phyloP scores from a whole-genome alignment of 208 protist species.

The Wallacemonas sp. region DNA sequence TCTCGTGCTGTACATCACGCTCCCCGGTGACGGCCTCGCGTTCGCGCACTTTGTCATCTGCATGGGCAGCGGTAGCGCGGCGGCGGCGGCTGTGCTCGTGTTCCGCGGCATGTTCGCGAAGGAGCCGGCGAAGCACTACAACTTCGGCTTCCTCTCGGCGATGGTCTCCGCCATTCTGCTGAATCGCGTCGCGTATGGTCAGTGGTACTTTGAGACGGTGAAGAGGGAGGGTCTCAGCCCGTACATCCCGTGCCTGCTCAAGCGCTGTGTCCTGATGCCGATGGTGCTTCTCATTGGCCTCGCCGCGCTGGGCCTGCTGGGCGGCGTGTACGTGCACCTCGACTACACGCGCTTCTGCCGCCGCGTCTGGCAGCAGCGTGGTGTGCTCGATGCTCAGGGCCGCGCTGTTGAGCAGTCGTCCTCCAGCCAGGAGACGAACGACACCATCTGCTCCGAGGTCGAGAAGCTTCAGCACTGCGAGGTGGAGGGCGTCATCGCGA shows the following conservation, averaged over 20 bases:
- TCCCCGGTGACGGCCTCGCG: slow-evolving; percentile 20
- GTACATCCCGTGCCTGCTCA: slow-evolving; percentile 17
- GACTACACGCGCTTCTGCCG: slow-evolving; percentile 21
- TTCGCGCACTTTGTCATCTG: slow-evolving; percentile 31
- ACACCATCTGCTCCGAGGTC: slow-evolving; percentile 16
- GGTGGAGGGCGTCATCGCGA: not conserved
- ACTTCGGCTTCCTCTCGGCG: slow-evolving; percentile 27
- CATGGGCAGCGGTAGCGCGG: slow-evolving; percentile 34
- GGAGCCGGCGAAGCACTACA: slow-evolving; percentile 52
- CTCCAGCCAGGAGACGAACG: slow-evolving; percentile 14
- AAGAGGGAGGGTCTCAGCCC: slow-evolving; percentile 32
- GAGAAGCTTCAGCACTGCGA: slow-evolving; percentile 9
- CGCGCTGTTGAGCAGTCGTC: not conserved
- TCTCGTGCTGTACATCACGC: slow-evolving; percentile 30
- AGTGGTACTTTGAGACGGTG: slow-evolving; percentile 42
- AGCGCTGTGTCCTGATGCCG: slow-evolving; percentile 30
- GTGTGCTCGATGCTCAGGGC: slow-evolving; percentile 21
- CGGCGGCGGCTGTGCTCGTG: slow-evolving; percentile 33
- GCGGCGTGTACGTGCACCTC: slow-evolving; percentile 19
- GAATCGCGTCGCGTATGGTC: slow-evolving; percentile 40
- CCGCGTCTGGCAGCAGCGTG: slow-evolving; percentile 24
- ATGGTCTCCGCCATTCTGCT: slow-evolving; percentile 34
- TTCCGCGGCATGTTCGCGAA: slow-evolving; percentile 44
- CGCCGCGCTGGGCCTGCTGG: slow-evolving; percentile 10
- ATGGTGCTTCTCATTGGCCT: slow-evolving; percentile 27